phyloP scores from a whole-genome alignment of 805 yeast species.

The Teunomyces panamensis region DNA sequence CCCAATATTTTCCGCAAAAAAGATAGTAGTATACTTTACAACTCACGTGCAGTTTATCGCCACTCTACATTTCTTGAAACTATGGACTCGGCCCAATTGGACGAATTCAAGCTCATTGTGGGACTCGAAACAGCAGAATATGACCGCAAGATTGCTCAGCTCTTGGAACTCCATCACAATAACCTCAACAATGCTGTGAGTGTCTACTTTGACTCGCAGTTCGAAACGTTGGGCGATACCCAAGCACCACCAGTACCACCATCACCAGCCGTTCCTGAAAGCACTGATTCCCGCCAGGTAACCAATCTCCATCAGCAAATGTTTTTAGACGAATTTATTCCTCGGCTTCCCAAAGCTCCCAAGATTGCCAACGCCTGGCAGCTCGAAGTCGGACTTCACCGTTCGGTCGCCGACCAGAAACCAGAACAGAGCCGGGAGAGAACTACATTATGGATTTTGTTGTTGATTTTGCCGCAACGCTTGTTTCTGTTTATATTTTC shows the following conservation, averaged over 20 bases:
- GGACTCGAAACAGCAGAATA: slow-evolving; percentile 47
- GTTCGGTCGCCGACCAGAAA: slow-evolving; percentile 21
- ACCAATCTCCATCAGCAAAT: slow-evolving; percentile 26
- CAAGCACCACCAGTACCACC: slow-evolving; percentile 5
- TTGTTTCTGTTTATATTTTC: slow-evolving; percentile 42
- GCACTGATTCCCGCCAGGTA: slow-evolving; percentile 7
- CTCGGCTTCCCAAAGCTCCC: slow-evolving; percentile 41
- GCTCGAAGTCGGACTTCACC: slow-evolving; percentile 39
- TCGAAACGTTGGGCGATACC: slow-evolving; percentile 19
- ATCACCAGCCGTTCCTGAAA: neutral
- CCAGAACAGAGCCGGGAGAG: neutral
- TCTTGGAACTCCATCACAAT: slow-evolving; percentile 55
- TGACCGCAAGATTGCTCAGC: slow-evolving; percentile 41
- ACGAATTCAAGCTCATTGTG: slow-evolving; percentile 51
- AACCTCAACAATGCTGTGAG: slow-evolving; percentile 60
- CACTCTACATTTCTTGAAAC: slow-evolving; percentile 3
- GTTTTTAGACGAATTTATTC: slow-evolving; percentile 26
- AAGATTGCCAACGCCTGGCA: slow-evolving; percentile 40
- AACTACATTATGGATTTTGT: slow-evolving; percentile 40
- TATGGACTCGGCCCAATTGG: slow-evolving; percentile 17
- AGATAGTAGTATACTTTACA: too few relatives aligned
- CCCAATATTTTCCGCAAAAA: too few relatives aligned
- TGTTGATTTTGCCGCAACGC: slow-evolving; percentile 56
- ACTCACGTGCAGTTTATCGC: neutral
- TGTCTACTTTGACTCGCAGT: slow-evolving; percentile 55